Percentiles rank a stretch among this genome's conserved stretches.
phyloP scores from a whole-genome alignment of 306 rosid species.

The Alnus glutinosa region DNA sequence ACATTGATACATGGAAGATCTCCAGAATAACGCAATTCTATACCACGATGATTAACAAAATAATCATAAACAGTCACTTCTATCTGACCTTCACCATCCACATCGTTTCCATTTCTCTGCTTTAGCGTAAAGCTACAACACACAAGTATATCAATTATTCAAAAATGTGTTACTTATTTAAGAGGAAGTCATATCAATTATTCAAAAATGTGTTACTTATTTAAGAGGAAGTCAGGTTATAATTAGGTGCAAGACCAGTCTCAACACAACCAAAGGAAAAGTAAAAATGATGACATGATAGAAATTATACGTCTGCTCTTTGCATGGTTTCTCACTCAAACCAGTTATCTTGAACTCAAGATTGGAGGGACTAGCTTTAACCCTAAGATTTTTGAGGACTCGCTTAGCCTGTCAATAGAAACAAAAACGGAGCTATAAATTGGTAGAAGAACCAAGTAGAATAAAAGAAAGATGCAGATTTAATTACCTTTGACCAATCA shows the following conservation, averaged over 20 bases:
- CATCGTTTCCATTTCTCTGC: conserved; percentile 45
- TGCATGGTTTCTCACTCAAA: conserved; percentile 76
- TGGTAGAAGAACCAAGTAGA: background rate
- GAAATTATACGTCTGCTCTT: conserved; percentile 55
- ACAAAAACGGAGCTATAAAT: background rate
- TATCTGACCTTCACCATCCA: conserved; percentile 26
- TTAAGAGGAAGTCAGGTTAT: background rate
- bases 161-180: background rate
- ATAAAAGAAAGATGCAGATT: background rate
- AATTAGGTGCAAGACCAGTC: background rate
- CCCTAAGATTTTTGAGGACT: conserved; percentile 74
- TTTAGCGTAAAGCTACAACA: conserved; percentile 62
- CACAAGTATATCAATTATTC: background rate
- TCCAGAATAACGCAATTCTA: conserved; percentile 60
- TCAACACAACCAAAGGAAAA: background rate
- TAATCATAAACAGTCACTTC: conserved; percentile 88
- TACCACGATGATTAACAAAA: conserved; percentile 63
- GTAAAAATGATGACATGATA: background rate
- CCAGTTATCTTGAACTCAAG: conserved; percentile 85
- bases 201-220: background rate
- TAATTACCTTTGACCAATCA: conserved; percentile 83
- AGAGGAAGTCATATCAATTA: conserved; percentile 1
- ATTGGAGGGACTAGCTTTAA: conserved; percentile 66
- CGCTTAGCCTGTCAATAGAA: conserved; percentile 70
- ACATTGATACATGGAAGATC: conserved; percentile 88